These are phyloP conservation scores for Domatiomyces catenatus DNA, from an alignment of 2,329 filamentous ascomycete species.

Conservation along the genomic window DNA sequence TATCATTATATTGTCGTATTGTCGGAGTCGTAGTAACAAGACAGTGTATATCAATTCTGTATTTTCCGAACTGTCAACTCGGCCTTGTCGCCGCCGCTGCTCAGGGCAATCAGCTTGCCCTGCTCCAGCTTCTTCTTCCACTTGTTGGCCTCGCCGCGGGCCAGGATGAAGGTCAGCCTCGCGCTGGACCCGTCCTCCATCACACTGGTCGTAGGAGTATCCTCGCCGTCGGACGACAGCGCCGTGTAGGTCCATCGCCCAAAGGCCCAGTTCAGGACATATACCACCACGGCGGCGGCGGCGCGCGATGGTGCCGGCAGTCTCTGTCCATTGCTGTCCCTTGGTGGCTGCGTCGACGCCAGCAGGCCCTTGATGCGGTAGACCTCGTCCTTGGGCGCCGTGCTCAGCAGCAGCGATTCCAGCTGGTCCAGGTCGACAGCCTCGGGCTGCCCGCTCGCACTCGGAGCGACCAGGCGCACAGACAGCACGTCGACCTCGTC, in stretches of 20 bases:
- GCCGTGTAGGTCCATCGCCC: conserved; percentile 83
- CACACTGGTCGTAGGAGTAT: conserved; percentile 17
- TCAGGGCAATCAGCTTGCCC: conserved; percentile 23
- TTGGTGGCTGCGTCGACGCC: conserved; percentile 26
- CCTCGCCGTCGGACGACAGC: conserved; percentile 19
- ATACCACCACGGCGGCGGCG: conserved; percentile 35
- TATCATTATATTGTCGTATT: not conserved
- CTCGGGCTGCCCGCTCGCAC: conserved; percentile 18
- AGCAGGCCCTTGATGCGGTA: conserved; percentile 80
- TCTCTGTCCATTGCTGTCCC: conserved; percentile 32
- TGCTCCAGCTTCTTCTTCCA: conserved; percentile 35
- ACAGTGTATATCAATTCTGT: not conserved
- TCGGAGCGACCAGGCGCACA: conserved; percentile 37
- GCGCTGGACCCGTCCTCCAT: conserved; percentile 20
- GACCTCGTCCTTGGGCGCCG: conserved; percentile 79
- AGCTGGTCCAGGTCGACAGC: conserved; percentile 43
- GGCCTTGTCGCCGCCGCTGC: conserved; percentile 14
- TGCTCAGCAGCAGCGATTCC: conserved; percentile 42
- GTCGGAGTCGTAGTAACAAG: not conserved
- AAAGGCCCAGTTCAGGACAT: conserved; percentile 97
- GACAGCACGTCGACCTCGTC: conserved; percentile 84
- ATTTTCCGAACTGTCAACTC: conserved; percentile 14
- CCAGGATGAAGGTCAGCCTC: conserved; percentile 32
- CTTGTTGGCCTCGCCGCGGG: conserved; percentile 31
- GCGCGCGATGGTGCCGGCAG: conserved; percentile 20